These are phyloP conservation scores for Talaromyces rugulosus DNA, from an alignment of 2,329 filamentous ascomycete genomes.

Conservation along the genomic window DNA sequence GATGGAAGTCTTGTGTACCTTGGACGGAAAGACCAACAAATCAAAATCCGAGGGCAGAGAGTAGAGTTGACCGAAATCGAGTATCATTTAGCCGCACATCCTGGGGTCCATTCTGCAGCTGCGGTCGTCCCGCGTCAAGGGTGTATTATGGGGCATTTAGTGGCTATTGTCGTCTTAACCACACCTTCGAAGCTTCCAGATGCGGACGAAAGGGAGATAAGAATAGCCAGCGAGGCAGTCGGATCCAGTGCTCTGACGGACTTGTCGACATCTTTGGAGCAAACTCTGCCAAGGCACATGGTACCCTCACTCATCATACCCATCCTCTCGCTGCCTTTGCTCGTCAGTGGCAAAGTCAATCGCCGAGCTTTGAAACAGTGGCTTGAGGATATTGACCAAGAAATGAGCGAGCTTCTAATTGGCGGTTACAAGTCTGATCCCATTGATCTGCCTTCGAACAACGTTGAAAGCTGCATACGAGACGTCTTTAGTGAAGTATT, in stretches of 20 bases:
- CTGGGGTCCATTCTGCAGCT: background rate
- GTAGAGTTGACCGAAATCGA: constrained; percentile 41
- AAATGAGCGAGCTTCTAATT: background rate
- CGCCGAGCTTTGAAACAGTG: background rate
- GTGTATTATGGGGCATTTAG: background rate
- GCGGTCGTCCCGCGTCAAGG: background rate
- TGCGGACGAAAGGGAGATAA: background rate
- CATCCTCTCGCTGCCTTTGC: background rate
- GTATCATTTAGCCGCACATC: constrained; percentile 15
- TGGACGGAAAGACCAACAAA: constrained; percentile 34
- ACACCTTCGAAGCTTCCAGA: background rate
- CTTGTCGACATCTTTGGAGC: background rate
- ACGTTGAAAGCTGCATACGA: background rate
- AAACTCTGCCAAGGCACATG: background rate
- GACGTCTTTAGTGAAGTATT: constrained; percentile 14
- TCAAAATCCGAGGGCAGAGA: constrained; percentile 40
- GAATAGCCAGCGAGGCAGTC: background rate
- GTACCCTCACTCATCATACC: background rate
- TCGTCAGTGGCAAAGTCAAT: background rate
- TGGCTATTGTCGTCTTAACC: background rate
- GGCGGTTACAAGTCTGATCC: background rate
- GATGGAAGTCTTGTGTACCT: background rate
- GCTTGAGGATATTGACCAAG: background rate
- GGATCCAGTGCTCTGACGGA: background rate
- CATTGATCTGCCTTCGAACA: background rate